phyloP scores from a whole-genome alignment of 1,284 basidiomycete genomes.

The Rhodotorula mucilaginosa region DNA sequence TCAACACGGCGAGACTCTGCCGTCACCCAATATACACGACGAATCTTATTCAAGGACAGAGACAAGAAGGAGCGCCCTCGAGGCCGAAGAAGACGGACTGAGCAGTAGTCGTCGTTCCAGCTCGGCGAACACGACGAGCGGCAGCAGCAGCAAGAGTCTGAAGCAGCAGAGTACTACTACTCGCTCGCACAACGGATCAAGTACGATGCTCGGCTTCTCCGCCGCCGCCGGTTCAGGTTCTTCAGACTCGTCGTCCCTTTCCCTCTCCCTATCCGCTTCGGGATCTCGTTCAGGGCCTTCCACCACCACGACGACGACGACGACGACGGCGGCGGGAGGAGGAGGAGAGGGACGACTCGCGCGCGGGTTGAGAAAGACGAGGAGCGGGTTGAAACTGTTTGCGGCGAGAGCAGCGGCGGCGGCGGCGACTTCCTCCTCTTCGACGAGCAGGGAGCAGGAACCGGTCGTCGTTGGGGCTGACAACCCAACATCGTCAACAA shows the following conservation, averaged over 20 bases:
- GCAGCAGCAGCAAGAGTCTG: neutral
- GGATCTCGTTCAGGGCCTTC: too few relatives aligned
- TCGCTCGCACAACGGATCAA: too few relatives aligned
- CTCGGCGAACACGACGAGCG: neutral
- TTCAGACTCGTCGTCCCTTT: neutral
- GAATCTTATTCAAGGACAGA: too few relatives aligned
- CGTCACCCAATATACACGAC: too few relatives aligned
- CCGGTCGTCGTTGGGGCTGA: too few relatives aligned
- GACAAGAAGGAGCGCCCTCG: too few relatives aligned
- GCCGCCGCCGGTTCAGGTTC: neutral
- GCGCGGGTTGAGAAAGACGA: conserved; percentile 22
- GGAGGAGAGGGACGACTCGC: conserved; percentile 14
- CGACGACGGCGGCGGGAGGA: neutral
- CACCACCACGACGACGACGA: too few relatives aligned
- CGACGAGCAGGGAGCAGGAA: neutral
- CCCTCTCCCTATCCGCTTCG: neutral
- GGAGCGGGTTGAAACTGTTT: conserved; percentile 22
- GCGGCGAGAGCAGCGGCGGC: neutral
- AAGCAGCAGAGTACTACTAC: too few relatives aligned
- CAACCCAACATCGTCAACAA: too few relatives aligned
- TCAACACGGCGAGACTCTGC: too few relatives aligned
- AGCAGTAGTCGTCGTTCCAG: neutral
- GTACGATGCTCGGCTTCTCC: neutral
- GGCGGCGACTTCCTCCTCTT: neutral
- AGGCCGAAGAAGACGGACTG: neutral